Percentiles rank a stretch among this genome's conserved stretches.
Conservation (phyloP, 306 rosid species). For the Erythrophleum fordii region DNA sequence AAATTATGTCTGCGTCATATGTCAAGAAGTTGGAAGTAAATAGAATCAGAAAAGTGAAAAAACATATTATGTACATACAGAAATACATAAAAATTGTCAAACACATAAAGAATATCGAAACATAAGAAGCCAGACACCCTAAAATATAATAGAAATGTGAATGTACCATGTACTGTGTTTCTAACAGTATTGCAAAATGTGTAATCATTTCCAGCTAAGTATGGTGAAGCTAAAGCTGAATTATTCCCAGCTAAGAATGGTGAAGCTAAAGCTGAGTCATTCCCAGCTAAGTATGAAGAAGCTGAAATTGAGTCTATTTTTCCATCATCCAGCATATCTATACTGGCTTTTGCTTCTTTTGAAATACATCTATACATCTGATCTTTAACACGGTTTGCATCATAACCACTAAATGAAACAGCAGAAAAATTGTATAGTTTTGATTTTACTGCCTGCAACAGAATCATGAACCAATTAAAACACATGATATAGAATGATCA, state of each 20-base stretch:
- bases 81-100: background rate
- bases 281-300: too few relatives aligned
- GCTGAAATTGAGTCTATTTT: too few relatives aligned
- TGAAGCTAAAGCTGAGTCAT: constrained; percentile 42
- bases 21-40: background rate
- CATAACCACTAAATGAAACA: constrained; percentile 48
- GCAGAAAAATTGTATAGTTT: constrained; percentile 40
- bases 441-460: constrained; percentile 53
- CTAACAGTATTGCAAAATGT: constrained; percentile 38
- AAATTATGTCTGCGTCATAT: background rate
- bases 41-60: background rate
- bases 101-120: background rate
- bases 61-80: background rate
- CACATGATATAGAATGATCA: background rate
- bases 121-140: background rate
- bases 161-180: constrained; percentile 52
- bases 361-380: constrained; percentile 45
- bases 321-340: constrained; percentile 40
- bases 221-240: constrained; percentile 30
- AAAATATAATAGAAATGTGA: constrained; percentile 11
- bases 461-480: constrained; percentile 39
- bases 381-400: constrained; percentile 45
- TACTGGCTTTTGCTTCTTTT: constrained; percentile 42
- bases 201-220: constrained; percentile 14
- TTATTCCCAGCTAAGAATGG: constrained; percentile 45